A percentile compares a stretch with the other conserved stretches of the same genome.
Conservation (phyloP, 768 basidiomycete genomes). For the Mycena latifolia region DNA sequence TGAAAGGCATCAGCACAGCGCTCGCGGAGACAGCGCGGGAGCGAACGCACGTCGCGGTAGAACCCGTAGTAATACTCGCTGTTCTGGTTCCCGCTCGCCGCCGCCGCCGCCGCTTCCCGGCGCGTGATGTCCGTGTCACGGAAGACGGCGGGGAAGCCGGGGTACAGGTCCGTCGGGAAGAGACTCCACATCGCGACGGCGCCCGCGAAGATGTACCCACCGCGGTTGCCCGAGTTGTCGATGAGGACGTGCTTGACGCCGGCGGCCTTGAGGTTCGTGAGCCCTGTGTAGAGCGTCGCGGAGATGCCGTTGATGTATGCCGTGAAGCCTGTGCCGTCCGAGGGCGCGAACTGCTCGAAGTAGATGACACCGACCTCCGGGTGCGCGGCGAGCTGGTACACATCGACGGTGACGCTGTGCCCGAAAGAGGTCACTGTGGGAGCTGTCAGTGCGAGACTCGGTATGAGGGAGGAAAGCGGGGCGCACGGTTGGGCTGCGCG, state of each 20-base stretch:
- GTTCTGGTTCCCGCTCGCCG: conserved; percentile 16
- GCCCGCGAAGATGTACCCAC: conserved; percentile 29
- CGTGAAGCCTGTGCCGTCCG: conserved; percentile 24
- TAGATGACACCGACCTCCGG: conserved; percentile 29
- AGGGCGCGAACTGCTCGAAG: conserved; percentile 30
- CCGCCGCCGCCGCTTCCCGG: conserved; percentile 16
- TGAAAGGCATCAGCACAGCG: background rate
- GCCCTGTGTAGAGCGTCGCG: conserved; percentile 19
- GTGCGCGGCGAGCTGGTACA: conserved; percentile 28
- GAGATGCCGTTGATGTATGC: conserved; percentile 25
- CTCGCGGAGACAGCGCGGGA: background rate
- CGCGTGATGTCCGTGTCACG: conserved; percentile 25
- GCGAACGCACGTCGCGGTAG: conserved; percentile 20
- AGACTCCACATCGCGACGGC: conserved; percentile 20
- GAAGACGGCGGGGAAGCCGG: background rate
- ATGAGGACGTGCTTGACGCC: conserved; percentile 27
- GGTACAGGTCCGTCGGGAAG: conserved; percentile 27
- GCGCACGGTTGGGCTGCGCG: conserved; percentile 25
- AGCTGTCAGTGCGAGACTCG: conserved; percentile 8
- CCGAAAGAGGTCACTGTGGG: conserved; percentile 28
- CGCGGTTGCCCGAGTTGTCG: conserved; percentile 30
- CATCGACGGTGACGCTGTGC: conserved; percentile 23
- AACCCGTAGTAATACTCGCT: conserved; percentile 25
- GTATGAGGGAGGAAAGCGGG: no score
- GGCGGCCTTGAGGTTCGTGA: conserved; percentile 14